Evolutionary conservation across 1,284 basidiomycete genomes (phyloP).

Genomic region (Peniophora sp.): DNA sequence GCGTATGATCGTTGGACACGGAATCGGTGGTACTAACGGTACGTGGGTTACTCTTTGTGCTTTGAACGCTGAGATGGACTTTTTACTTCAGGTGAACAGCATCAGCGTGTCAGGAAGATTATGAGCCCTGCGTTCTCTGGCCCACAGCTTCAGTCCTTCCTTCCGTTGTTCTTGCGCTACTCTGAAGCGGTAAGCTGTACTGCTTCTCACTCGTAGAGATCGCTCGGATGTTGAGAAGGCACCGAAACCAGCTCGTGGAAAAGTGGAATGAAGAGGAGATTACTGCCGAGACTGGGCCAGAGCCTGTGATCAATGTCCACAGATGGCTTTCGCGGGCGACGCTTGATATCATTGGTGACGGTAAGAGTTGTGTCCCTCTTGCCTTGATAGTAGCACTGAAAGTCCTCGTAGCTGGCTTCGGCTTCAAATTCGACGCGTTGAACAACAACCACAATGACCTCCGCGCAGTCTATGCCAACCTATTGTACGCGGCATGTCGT

Average conservation of each 20-base stretch:
- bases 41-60: not conserved
- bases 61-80: not conserved
- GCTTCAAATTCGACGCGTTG: conserved; percentile 20
- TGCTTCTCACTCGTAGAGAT: no score
- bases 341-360: conserved; percentile 39
- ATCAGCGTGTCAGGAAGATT: conserved; percentile 12
- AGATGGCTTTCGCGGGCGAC: conserved; percentile 34
- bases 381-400: not conserved
- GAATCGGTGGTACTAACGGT: conserved; percentile 3
- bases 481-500: conserved; percentile 19
- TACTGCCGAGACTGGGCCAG: not conserved
- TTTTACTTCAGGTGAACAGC: conserved; percentile 7
- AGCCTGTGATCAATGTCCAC: conserved; percentile 24
- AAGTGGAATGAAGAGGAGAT: conserved; percentile 16
- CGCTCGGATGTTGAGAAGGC: no score
- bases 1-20: conserved; percentile 1
- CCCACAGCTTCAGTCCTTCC: conserved; percentile 9
- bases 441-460: conserved; percentile 18
- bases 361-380: conserved; percentile 6
- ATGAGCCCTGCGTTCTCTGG: conserved; percentile 13
- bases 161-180: conserved; percentile 7
- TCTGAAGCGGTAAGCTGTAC: conserved; percentile 1
- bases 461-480: conserved; percentile 16
- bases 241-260: conserved; percentile 9
- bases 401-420: conserved; percentile 18